Evolutionary conservation across 148 eudicot genomes (phyloP).

Genomic region (Vaccinium corymbosum): DNA sequence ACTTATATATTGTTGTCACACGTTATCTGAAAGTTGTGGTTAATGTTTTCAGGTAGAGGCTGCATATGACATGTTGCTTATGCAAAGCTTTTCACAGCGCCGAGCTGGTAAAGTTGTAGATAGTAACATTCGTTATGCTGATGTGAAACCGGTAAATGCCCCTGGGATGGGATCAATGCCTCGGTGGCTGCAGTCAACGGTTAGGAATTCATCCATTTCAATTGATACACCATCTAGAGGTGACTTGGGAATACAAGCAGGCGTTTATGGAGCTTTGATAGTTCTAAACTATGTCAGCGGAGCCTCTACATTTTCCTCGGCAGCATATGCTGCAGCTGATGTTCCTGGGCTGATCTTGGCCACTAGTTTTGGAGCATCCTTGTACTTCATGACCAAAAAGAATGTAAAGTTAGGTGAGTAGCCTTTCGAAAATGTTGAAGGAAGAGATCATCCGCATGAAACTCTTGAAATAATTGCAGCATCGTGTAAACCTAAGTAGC

Average conservation of each 20-base stretch:
- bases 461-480: neutral
- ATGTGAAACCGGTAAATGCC: slow-evolving; percentile 69
- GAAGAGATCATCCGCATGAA: neutral
- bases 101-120: slow-evolving; percentile 92
- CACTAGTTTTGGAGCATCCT: slow-evolving; percentile 88
- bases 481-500: neutral
- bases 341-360: slow-evolving; percentile 91
- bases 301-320: slow-evolving; percentile 49
- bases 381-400: slow-evolving; percentile 87
- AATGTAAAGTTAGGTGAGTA: slow-evolving; percentile 80
- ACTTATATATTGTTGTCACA: neutral
- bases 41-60: slow-evolving; percentile 70
- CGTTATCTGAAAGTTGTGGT: slow-evolving; percentile 12
- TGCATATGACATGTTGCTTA: slow-evolving; percentile 97
- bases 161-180: slow-evolving; percentile 67
- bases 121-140: slow-evolving; percentile 78
- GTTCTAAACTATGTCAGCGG: slow-evolving; percentile 77
- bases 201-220: slow-evolving; percentile 52
- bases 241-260: slow-evolving; percentile 82
- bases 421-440: neutral
- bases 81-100: slow-evolving; percentile 90
- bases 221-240: slow-evolving; percentile 64
- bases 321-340: slow-evolving; percentile 68
- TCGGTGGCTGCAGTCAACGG: slow-evolving; percentile 69
- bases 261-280: slow-evolving; percentile 90